These are phyloP conservation scores for Plasmodium gonderi DNA, from an alignment of 169 alveolate species.

Conservation along the genomic window DNA sequence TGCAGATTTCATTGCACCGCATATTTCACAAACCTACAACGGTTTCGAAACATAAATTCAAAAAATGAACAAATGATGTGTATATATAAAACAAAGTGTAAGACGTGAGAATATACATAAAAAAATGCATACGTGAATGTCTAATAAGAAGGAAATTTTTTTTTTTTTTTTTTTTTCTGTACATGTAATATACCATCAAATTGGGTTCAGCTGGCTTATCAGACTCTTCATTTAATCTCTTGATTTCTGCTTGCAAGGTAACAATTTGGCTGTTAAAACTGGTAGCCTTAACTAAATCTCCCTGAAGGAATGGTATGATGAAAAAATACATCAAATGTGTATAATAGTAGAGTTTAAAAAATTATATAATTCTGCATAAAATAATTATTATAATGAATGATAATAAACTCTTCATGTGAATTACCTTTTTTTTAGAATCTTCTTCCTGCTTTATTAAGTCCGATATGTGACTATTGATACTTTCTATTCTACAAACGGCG, in stretches of 20 bases:
- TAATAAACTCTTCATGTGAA: background rate
- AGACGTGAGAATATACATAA: background rate
- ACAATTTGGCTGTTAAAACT: conserved; percentile 78
- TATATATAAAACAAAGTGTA: too few relatives aligned
- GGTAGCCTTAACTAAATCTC: conserved; percentile 79
- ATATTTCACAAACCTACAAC: conserved; percentile 79
- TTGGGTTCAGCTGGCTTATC: conserved; percentile 13
- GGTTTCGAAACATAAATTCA: background rate
- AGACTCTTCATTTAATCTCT: conserved; percentile 51
- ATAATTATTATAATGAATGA: background rate
- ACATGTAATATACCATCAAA: conserved; percentile 39
- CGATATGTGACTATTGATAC: conserved; percentile 77
- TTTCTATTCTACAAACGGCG: conserved; percentile 62
- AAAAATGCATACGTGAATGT: background rate
- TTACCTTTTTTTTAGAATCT: conserved; percentile 80
- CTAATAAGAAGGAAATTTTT: background rate
- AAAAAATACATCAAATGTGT: background rate
- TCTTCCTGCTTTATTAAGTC: conserved; percentile 79
- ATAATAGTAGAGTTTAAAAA: background rate
- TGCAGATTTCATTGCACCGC: conserved; percentile 84
- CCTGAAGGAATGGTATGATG: conserved; percentile 39
- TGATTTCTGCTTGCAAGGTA: conserved; percentile 75
- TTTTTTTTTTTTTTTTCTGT: background rate
- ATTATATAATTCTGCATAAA: background rate
- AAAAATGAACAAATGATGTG: background rate